Conservation (phyloP, 2,329 filamentous ascomycete genomes). For the Ceratocystis variospora region DNA sequence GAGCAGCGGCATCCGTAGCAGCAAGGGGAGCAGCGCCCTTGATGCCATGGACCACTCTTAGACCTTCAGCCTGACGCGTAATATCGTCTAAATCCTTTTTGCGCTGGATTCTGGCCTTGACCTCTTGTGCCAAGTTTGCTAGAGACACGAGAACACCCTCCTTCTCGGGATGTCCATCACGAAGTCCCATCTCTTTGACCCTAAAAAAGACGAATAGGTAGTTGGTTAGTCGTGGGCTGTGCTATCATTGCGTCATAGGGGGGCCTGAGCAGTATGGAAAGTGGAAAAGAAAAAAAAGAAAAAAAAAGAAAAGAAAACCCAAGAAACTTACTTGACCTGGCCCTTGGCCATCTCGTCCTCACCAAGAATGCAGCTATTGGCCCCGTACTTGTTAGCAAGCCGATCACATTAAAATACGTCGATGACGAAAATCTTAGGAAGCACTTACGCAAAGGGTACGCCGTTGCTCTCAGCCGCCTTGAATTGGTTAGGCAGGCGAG, state of each 20-base stretch:
- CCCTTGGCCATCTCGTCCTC: slow-evolving; percentile 76
- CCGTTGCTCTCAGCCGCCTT: slow-evolving; percentile 70
- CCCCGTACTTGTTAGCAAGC: slow-evolving; percentile 5
- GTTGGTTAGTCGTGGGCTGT: not conserved
- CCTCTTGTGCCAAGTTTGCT: slow-evolving; percentile 47
- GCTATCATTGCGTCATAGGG: not conserved
- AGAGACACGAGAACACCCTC: slow-evolving; percentile 65
- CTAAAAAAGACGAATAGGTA: not conserved
- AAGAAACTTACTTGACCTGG: slow-evolving; percentile 46
- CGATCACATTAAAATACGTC: not conserved
- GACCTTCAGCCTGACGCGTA: slow-evolving; percentile 31
- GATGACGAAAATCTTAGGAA: not conserved
- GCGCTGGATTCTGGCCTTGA: slow-evolving; percentile 35
- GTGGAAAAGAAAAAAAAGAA: not conserved
- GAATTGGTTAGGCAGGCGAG: slow-evolving; percentile 79
- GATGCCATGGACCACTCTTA: slow-evolving; percentile 35
- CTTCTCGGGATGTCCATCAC: slow-evolving; percentile 77
- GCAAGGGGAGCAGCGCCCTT: slow-evolving; percentile 24
- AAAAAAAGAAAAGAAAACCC: not conserved
- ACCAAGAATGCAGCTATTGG: slow-evolving; percentile 56
- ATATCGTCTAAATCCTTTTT: slow-evolving; percentile 34
- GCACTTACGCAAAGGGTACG: slow-evolving; percentile 53
- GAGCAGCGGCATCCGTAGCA: not conserved
- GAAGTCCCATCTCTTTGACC: slow-evolving; percentile 64
- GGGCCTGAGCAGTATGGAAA: not conserved